These are phyloP conservation scores for Syzygium grande DNA, from an alignment of 345 rosid species.

Conservation along the genomic window DNA sequence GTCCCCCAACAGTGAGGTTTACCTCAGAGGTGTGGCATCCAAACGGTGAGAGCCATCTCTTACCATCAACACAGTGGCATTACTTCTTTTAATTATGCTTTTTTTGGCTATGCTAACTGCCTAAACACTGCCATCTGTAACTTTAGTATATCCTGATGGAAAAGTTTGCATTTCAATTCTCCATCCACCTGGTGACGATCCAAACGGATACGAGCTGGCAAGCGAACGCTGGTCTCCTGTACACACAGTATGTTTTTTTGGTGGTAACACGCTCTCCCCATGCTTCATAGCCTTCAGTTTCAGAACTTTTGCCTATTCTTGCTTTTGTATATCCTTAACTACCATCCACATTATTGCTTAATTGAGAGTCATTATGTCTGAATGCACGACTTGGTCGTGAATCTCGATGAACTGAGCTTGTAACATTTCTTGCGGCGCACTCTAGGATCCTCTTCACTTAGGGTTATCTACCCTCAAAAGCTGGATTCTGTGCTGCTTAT, in stretches of 20 bases:
- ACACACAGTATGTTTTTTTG: conserved; percentile 59
- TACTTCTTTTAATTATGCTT: neutral
- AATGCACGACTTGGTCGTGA: neutral
- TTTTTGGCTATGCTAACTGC: neutral
- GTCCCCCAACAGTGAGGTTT: conserved; percentile 88
- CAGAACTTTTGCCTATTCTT: neutral
- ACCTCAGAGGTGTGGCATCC: conserved; percentile 98
- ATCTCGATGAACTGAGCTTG: neutral
- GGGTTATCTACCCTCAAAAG: neutral
- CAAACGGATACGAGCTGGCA: conserved; percentile 96
- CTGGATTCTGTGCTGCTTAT: neutral
- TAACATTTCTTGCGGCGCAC: neutral
- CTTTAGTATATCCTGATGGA: conserved; percentile 81
- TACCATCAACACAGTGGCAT: neutral
- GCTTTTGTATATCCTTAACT: neutral
- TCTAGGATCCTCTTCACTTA: neutral
- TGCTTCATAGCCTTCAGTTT: neutral
- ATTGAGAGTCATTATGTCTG: neutral
- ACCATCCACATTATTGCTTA: neutral
- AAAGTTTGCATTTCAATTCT: conserved; percentile 97
- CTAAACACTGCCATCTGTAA: neutral
- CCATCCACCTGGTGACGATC: conserved; percentile 99
- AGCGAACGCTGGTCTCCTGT: conserved; percentile 97
- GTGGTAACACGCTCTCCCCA: neutral
- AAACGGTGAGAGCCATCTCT: conserved; percentile 43